Percentiles rank a stretch among this genome's conserved stretches.
Conservation (phyloP, 2,329 filamentous ascomycete species). For the Metarhizium album region DNA sequence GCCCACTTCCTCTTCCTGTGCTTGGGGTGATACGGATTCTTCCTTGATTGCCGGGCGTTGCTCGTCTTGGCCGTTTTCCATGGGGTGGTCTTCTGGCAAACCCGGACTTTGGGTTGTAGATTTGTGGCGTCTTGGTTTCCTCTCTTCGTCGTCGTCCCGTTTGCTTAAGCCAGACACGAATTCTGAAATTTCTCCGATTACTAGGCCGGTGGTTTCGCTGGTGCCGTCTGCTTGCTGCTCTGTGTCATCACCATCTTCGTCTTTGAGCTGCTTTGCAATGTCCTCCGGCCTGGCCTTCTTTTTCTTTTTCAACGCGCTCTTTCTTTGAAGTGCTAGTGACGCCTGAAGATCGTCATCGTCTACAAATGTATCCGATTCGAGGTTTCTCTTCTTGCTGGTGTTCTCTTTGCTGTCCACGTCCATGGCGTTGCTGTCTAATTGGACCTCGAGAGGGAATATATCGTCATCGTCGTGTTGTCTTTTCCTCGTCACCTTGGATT, state of each 20-base stretch:
- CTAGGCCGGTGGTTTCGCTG: slow-evolving; percentile 46
- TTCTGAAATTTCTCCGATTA: slow-evolving; percentile 94
- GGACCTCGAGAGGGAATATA: slow-evolving; percentile 35
- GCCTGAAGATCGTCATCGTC: slow-evolving; percentile 92
- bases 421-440: slow-evolving; percentile 48
- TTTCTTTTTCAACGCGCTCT: slow-evolving; percentile 79
- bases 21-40: slow-evolving; percentile 2
- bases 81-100: slow-evolving; percentile 32
- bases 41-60: slow-evolving; percentile 18
- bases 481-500: slow-evolving; percentile 63
- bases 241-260: slow-evolving; percentile 44
- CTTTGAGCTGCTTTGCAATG: slow-evolving; percentile 67
- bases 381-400: slow-evolving; percentile 49
- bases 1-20: slow-evolving; percentile 23
- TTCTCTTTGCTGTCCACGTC: slow-evolving; percentile 56
- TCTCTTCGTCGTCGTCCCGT: slow-evolving; percentile 44
- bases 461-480: slow-evolving; percentile 56
- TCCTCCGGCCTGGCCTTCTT: slow-evolving; percentile 83
- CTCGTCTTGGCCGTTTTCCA: slow-evolving; percentile 25
- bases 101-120: slow-evolving; percentile 16
- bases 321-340: slow-evolving; percentile 71
- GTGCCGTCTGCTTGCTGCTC: slow-evolving; percentile 32
- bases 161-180: slow-evolving; percentile 82
- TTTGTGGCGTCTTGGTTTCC: slow-evolving; percentile 34
- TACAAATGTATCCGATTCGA: slow-evolving; percentile 58